Percentiles rank a stretch among this genome's conserved stretches.
Conservation (phyloP, 2,329 filamentous ascomycete genomes). For the Macrophomina pseudophaseolina region DNA sequence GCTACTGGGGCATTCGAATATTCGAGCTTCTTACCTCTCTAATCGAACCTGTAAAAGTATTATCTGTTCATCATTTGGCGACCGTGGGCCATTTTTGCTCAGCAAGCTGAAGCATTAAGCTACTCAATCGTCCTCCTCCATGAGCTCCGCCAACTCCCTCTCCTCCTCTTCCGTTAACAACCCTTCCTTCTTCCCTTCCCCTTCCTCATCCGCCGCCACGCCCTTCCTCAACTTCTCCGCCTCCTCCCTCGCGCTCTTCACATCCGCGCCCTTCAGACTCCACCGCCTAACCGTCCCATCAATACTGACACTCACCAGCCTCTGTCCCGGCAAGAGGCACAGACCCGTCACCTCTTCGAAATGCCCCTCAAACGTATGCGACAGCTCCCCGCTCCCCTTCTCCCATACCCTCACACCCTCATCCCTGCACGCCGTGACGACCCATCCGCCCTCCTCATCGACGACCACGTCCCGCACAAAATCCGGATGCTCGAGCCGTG, state of each 20-base stretch:
- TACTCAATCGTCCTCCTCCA: conserved; percentile 71
- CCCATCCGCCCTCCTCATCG: conserved; percentile 71
- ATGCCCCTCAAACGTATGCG: conserved; percentile 79
- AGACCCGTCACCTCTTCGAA: conserved; percentile 92
- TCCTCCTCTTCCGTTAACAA: conserved; percentile 88
- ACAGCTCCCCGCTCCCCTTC: conserved; percentile 69
- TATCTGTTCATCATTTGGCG: not conserved
- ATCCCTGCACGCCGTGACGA: conserved; percentile 86
- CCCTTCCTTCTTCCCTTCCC: conserved; percentile 54
- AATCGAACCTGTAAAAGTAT: not conserved
- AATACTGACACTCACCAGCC: conserved; percentile 77
- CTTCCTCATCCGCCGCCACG: conserved; percentile 53
- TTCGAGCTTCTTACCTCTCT: not conserved
- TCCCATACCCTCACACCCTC: conserved; percentile 95
- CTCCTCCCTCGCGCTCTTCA: conserved; percentile 60
- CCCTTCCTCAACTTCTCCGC: conserved; percentile 56
- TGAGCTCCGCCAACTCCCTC: conserved; percentile 85
- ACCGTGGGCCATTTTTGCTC: too few relatives aligned
- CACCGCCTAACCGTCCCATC: conserved; percentile 88
- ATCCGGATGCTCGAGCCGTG: conserved; percentile 79
- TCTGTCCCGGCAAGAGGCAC: conserved; percentile 61
- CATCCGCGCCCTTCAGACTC: conserved; percentile 69
- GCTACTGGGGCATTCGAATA: too few relatives aligned
- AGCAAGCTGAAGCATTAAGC: not conserved
- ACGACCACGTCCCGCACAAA: conserved; percentile 85